phyloP scores from a whole-genome alignment of 176 grass and related monocot species.

The Rhynchospora breviuscula region DNA sequence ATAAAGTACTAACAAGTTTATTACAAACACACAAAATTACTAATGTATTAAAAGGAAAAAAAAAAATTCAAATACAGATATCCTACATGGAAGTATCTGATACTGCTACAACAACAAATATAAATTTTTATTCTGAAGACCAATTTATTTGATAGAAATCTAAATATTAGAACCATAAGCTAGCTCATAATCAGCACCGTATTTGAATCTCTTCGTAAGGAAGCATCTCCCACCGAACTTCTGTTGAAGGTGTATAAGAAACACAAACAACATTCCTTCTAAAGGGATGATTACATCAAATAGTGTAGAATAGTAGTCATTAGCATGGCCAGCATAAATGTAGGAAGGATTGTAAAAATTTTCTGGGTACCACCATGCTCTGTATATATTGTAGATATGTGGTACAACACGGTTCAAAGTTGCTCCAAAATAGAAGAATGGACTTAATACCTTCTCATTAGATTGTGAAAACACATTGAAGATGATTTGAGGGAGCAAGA shows the following conservation, averaged over 20 bases:
- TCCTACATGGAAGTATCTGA: neutral
- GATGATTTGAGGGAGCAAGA: slow-evolving; percentile 77
- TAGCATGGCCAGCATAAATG: slow-evolving; percentile 46
- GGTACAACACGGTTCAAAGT: slow-evolving; percentile 51
- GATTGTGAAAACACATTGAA: slow-evolving; percentile 53
- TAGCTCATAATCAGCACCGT: neutral
- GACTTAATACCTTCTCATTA: slow-evolving; percentile 49
- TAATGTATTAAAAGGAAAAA: neutral
- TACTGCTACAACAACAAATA: neutral
- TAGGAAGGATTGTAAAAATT: slow-evolving; percentile 39
- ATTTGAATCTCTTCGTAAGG: slow-evolving; percentile 7
- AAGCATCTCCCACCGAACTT: slow-evolving; percentile 57
- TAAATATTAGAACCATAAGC: neutral
- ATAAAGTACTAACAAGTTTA: neutral
- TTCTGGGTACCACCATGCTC: slow-evolving; percentile 29
- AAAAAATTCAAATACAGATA: neutral
- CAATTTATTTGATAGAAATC: neutral
- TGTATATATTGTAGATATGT: slow-evolving; percentile 67
- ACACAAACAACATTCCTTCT: slow-evolving; percentile 33
- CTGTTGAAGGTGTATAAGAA: slow-evolving; percentile 57
- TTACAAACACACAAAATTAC: neutral
- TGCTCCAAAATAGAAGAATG: slow-evolving; percentile 58
- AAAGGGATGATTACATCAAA: slow-evolving; percentile 74
- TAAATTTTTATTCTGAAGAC: neutral
- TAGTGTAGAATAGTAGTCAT: slow-evolving; percentile 57